Evolutionary conservation across 768 basidiomycete species (phyloP), one percentile per base, ranked within the genome.

Genomic region (Auricularia auricula-judae): DNA sequence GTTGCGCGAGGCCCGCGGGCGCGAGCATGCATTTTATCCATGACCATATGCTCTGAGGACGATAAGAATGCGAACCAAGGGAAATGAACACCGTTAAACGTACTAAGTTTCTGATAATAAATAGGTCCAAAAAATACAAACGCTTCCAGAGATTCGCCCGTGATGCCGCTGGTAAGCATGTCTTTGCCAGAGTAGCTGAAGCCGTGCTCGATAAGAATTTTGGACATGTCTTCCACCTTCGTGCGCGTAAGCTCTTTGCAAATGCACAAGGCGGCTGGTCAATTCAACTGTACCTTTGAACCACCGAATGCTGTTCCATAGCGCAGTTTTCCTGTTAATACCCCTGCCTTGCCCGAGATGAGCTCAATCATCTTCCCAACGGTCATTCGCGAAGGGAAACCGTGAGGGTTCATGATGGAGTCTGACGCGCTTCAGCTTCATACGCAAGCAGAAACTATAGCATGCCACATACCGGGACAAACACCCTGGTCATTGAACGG

Each of bases 11-110:
- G 97, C 16, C 97, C 96, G 71, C 92, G 94, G 73, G 97, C 94
- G 65, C 97, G 88, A 68, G 97, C 97, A 70, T 99, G 97, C 97
- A 99, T 99, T 81, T 99, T 99, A 81, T 99, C 97, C 88, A 98
- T 90, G 62, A 98, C 96, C 96, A 98, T 98, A 78, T 96, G 95
- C 79, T 95, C 87, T 90, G 68, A 7, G 39, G 39, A 14, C 12
- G 39, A 8, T 7, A 42, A 14, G 7, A 42, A 14, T 42, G 39
- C 7, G 39, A 14, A 0, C 29, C 47, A 59, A 21, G 0, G 39
- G 39, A 21, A 67, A 35, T 68, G n/a, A 65, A 36, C 4, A 18
- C 60, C 64, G 44, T 61, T 47, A 61, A 56, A 75, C 91, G 80
- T 75, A 97, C 95, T 98, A 64, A 98, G 82, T 87, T 97, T 97